Evolutionary conservation across 2,329 filamentous ascomycete genomes (phyloP), one percentile per base, ranked within the genome.

Genomic region (Aspergillus calidoustus): DNA sequence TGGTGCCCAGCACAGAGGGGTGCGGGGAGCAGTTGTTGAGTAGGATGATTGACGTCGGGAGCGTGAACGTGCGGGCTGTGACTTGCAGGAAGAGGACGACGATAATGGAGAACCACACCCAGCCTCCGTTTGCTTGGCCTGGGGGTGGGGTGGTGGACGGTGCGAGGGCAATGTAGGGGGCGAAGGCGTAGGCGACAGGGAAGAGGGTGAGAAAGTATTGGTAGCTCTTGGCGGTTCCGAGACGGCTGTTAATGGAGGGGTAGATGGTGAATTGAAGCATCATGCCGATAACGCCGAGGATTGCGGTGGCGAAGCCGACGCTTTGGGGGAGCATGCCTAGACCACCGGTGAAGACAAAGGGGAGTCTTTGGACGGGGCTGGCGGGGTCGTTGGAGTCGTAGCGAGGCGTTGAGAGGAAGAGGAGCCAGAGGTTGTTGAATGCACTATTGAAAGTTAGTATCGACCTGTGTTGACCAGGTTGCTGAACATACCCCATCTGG

Each of bases 381-480:
- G 72, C 68, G 11, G 80, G 76, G 77, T 78, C 74, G 49, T 72
- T 70, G 15, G 71, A 44, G 47, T 78, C 75, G 58, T 77, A 87
- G 7, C 89, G 88, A 0, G 89, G 88, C 0, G 90, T 91, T 1
- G 90, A 92, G 49, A 93, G 84, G 77, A 93, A 93, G 51, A 92
- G 84, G 54, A 90, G 88, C 88, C 89, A 92, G 23, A 93, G 83
- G 19, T 89, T 88, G 72, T 91, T 89, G 79, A 92, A 93, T 30
- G 89, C 89, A 64, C 87, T 88, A 71, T 9, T n/a, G 34, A 67
- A 51, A 15, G 19, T 57, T 15, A 57, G 47, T 23, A 19, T 30
- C 5, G 41, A n/a, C 30, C 15, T 17, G 30, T 54, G 22, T 34
- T 4, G 19, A 30, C 9, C 46, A 19, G 17, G 8, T 23, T 19